phyloP scores from a whole-genome alignment of 805 yeast genomes.

The Ogataea degrootiae region DNA sequence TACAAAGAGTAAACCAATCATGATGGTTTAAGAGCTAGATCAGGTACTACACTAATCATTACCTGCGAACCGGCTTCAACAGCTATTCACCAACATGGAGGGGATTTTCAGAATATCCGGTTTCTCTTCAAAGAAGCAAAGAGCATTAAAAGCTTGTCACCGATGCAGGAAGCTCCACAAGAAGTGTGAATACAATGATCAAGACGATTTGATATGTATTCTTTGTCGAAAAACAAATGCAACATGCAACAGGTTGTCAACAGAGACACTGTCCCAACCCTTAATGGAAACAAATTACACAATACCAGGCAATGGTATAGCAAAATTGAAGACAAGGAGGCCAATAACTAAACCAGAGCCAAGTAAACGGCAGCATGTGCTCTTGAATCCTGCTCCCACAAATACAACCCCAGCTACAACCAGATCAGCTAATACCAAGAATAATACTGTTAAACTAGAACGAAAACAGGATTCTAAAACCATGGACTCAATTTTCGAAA shows the following conservation, averaged over 20 bases:
- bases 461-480: too few relatives aligned
- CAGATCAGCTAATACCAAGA: background rate
- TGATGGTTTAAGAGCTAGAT: too few relatives aligned
- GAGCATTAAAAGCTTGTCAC: conserved; percentile 21
- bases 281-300: background rate
- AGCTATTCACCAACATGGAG: conserved; percentile 1
- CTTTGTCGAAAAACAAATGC: conserved; percentile 10
- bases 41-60: background rate
- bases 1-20: too few relatives aligned
- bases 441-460: background rate
- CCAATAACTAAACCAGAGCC: background rate
- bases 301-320: background rate
- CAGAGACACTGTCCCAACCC: too few relatives aligned
- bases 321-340: background rate
- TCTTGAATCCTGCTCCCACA: background rate
- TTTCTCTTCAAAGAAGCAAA: conserved; percentile 13
- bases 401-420: background rate
- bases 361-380: too few relatives aligned
- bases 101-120: conserved; percentile 12
- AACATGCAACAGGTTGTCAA: conserved; percentile 2
- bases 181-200: conserved; percentile 14
- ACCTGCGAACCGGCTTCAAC: background rate
- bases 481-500: conserved; percentile 8
- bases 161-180: conserved; percentile 24
- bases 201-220: conserved; percentile 8